Base-by-base conservation (phyloP, 169 alveolate species). In the Plasmodium coatneyi region DNA sequence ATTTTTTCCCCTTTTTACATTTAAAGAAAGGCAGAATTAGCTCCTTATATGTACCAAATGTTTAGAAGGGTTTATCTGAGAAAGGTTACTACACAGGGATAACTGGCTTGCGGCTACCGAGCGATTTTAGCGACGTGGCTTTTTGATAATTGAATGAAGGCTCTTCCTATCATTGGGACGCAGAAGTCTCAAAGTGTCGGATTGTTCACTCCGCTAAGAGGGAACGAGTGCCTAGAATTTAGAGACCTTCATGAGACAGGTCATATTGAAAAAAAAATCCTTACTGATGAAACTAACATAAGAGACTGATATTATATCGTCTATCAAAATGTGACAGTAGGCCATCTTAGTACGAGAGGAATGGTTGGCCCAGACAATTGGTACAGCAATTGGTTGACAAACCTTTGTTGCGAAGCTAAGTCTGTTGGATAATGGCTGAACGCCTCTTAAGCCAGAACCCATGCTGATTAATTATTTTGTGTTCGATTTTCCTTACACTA, bases 391-490 rank as follows among this genome's bases (percentile, higher is more conserved):
- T 52, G 71, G 84, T 84, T 49, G 84, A 84, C 12, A 84, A 72
- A 32, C 79, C 56, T 5, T 28, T 74, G 25, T 84, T 32, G 84
- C 84, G 97, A 97, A 93, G 97, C 97, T 95, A 96, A 96, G 97
- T 95, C 97, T 96, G 97, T 95, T 92, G 97, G 97, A 95, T 97
- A 95, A 97, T 95, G 97, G 93, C 97, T 97, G 98, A 97, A 97
- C 96, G 97, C 97, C 97, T 97, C 97, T 97, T 28, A 96, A 97
- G 98, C 95, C 97, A 96, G 97, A 97, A 97, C 91, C 97, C 96
- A 95, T 95, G 96, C 97, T 71, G 60, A 39, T 36, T 83, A 83
- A 36, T 22, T 52, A 83, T 36, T 83, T 36, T 41, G 36, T 39
- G 3, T 6, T 36, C 43, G 49, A 12, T 83, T 66, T 83, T 83